phyloP scores from a whole-genome alignment of 2,329 filamentous ascomycete species.

The Sordariomycetes sp. region DNA sequence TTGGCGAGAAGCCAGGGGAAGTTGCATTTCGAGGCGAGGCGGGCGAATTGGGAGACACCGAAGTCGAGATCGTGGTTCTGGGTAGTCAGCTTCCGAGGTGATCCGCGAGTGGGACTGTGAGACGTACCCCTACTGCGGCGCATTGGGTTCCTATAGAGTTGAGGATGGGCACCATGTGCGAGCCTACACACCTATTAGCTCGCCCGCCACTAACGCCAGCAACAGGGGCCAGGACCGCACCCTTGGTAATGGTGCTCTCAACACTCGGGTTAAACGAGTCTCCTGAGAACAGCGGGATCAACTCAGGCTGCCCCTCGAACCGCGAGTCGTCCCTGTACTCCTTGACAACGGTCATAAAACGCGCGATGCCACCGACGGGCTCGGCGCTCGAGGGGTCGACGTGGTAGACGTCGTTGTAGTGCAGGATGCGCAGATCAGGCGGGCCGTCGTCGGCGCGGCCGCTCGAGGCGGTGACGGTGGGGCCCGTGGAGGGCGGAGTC shows the following conservation, averaged over 20 bases:
- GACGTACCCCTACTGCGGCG: constrained; percentile 66
- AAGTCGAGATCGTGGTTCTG: constrained; percentile 91
- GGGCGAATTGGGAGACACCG: constrained; percentile 66
- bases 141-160: constrained; percentile 67
- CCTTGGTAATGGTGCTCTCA: constrained; percentile 82
- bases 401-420: constrained; percentile 94
- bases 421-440: constrained; percentile 68
- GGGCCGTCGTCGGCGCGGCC: constrained; percentile 10
- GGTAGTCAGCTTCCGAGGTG: background rate
- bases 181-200: constrained; percentile 25
- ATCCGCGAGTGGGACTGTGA: background rate
- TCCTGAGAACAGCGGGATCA: constrained; percentile 76
- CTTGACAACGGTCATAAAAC: constrained; percentile 68
- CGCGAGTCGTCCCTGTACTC: constrained; percentile 54
- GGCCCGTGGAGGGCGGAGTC: background rate
- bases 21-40: constrained; percentile 58
- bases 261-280: constrained; percentile 88
- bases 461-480: constrained; percentile 7
- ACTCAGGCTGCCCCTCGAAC: constrained; percentile 48
- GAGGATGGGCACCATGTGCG: constrained; percentile 79
- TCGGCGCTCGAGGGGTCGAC: constrained; percentile 64
- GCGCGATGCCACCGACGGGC: constrained; percentile 66
- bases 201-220: background rate
- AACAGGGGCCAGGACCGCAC: constrained; percentile 19
- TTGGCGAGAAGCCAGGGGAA: constrained; percentile 91